Evolutionary conservation across 2,329 filamentous ascomycete species (phyloP).

Genomic region (Paecilomyces variotii): DNA sequence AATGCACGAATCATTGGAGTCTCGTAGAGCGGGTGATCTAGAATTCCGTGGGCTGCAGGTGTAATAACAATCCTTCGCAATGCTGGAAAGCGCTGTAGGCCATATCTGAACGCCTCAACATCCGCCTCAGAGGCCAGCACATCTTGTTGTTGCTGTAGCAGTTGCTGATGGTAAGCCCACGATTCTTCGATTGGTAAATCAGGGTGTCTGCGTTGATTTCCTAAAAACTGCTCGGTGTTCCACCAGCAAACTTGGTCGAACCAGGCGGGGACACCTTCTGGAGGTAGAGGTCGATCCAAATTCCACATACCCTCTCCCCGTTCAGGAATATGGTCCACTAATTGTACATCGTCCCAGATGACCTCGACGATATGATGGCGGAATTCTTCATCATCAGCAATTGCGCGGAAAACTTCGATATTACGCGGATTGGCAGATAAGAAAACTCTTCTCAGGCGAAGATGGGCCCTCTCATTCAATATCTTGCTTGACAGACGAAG

Average conservation of each 20-base stretch:
- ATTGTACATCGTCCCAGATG: slow-evolving; percentile 19
- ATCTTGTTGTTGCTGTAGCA: slow-evolving; percentile 25
- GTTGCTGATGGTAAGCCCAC: slow-evolving; percentile 22
- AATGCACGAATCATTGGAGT: slow-evolving; percentile 38
- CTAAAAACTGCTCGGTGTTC: background rate
- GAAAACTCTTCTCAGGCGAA: slow-evolving; percentile 30
- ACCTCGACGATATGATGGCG: slow-evolving; percentile 28
- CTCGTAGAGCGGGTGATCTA: slow-evolving; percentile 30
- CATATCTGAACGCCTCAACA: slow-evolving; percentile 23
- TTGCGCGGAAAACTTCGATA: slow-evolving; percentile 26
- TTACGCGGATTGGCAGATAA: slow-evolving; percentile 34
- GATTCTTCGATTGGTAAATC: slow-evolving; percentile 17
- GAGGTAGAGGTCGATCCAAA: too few species aligned
- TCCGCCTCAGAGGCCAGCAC: slow-evolving; percentile 22
- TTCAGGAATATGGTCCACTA: background rate
- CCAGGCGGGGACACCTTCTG: background rate
- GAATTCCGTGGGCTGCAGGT: slow-evolving; percentile 30
- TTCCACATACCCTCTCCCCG: too few species aligned
- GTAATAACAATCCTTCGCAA: slow-evolving; percentile 33
- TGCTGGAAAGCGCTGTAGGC: slow-evolving; percentile 25
- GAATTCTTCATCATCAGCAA: slow-evolving; percentile 30
- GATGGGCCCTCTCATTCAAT: slow-evolving; percentile 6
- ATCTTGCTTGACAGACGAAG: slow-evolving; percentile 16
- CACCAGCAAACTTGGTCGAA: background rate
- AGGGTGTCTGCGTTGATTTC: background rate